Percentiles rank a stretch among this genome's conserved stretches.
phyloP scores from a whole-genome alignment of 176 grass and related monocot species.

The Avena eriantha region DNA sequence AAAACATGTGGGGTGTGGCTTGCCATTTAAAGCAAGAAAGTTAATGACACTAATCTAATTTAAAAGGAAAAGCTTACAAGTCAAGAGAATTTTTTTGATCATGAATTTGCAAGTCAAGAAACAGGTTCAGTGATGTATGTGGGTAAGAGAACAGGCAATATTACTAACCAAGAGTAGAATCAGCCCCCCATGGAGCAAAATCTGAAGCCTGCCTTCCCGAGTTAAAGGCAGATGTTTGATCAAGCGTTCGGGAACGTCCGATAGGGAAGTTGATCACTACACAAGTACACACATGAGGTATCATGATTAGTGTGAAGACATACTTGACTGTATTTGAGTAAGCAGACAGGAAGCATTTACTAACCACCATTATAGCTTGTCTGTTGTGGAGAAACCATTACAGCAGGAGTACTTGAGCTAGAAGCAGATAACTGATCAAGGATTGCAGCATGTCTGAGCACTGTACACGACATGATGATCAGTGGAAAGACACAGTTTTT shows the following conservation, averaged over 20 bases:
- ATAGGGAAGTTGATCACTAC: slow-evolving; percentile 25
- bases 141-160: background rate
- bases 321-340: background rate
- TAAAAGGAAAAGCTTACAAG: background rate
- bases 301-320: slow-evolving; percentile 28
- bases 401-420: slow-evolving; percentile 13
- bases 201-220: background rate
- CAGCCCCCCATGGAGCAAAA: slow-evolving; percentile 10
- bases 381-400: background rate
- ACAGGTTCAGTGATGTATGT: background rate
- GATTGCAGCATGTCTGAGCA: background rate
- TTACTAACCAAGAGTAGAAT: slow-evolving; percentile 33
- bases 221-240: background rate
- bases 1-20: background rate
- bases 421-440: background rate
- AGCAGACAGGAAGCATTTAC: slow-evolving; percentile 22
- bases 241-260: background rate
- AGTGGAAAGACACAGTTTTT: background rate
- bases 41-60: background rate
- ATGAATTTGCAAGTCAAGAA: slow-evolving; percentile 22
- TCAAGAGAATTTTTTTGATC: background rate
- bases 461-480: slow-evolving; percentile 29
- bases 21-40: slow-evolving; percentile 7
- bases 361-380: slow-evolving; percentile 22
- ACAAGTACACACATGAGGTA: slow-evolving; percentile 21